Evolutionary conservation across 768 basidiomycete species (phyloP), one percentile per base, ranked within the genome.

Genomic region (Termitomyces sp.): DNA sequence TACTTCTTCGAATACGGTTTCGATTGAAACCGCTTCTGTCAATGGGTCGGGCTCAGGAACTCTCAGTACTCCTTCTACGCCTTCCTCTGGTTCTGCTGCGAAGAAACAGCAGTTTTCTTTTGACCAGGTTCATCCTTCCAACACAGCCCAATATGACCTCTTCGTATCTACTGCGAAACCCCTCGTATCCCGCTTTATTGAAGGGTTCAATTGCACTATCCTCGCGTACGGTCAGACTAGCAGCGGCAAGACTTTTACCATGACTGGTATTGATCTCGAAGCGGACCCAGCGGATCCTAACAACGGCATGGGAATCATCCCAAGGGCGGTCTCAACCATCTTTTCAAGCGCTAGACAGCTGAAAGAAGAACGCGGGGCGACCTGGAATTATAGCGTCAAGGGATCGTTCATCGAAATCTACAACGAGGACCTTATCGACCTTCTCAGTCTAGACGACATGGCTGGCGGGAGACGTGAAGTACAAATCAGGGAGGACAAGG

Each of bases 151-250:
- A 68, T 82, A 87, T 70, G 82, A 85, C 28, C 81, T 98, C 61
- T 99, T 92, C 71, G 86, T 85, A 30, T 79, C 80, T 6, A 95
- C 94, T 37, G 88, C 92, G 21, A 80, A 87, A 44, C 91, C 91
- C 11, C 87, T 96, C 65, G 79, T 95, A 58, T 81, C 85, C 28
- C 88, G 90, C 61, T 96, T 96, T 68, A 66, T 93, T 30, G 91
- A 94, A 65, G 96, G 96, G 5, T 94, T 94, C 71, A 99, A 99
- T 74, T 96, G 95, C 59, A 99, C 97, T 11, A 89, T 98, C 53
- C 83, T 99, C 60, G 97, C 97, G 49, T 99, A 99, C 71, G 96
- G 96, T 37, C 96, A 98, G 70, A 98, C 96, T 2, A 91, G 90
- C 61, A 93, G 90, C 60, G 96, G 96, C 55, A 99, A 99, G 74